A percentile compares a stretch with the other conserved stretches of the same genome.
Conservation (phyloP, 495 filamentous ascomycete species). For the Aspergillus leporis region DNA sequence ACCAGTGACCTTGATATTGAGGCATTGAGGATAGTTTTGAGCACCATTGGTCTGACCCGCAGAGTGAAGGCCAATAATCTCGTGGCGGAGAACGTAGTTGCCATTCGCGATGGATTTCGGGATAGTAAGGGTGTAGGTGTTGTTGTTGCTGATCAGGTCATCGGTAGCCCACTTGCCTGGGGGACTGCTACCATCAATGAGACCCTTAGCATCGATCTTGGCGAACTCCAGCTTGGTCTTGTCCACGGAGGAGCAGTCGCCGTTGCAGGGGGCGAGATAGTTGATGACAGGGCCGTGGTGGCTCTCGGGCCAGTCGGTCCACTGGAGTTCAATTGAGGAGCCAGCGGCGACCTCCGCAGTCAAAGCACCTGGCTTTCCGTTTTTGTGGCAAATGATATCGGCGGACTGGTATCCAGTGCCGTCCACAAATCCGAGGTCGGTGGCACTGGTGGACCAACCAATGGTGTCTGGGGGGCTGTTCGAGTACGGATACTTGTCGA, state of each 20-base stretch:
- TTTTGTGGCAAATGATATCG: slow-evolving; percentile 71
- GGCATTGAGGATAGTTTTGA: slow-evolving; percentile 76
- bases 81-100: slow-evolving; percentile 77
- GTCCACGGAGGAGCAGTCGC: slow-evolving; percentile 63
- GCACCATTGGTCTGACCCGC: slow-evolving; percentile 58
- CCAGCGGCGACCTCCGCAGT: slow-evolving; percentile 56
- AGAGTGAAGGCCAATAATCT: slow-evolving; percentile 73
- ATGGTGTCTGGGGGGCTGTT: slow-evolving; percentile 50
- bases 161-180: slow-evolving; percentile 68
- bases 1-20: slow-evolving; percentile 71
- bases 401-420: slow-evolving; percentile 45
- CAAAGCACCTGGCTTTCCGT: slow-evolving; percentile 50
- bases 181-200: slow-evolving; percentile 46
- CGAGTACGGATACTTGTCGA: slow-evolving; percentile 33
- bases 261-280: slow-evolving; percentile 72
- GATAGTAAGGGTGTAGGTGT: slow-evolving; percentile 66
- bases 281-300: slow-evolving; percentile 72
- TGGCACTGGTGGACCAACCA: slow-evolving; percentile 56
- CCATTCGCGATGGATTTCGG: slow-evolving; percentile 61
- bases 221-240: slow-evolving; percentile 66
- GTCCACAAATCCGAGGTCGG: slow-evolving; percentile 59
- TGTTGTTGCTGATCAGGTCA: slow-evolving; percentile 61
- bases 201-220: slow-evolving; percentile 70
- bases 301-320: slow-evolving; percentile 65
- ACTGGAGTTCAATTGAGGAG: slow-evolving; percentile 55